A percentile compares a stretch with the other conserved stretches of the same genome.
These are phyloP conservation scores for Barnettozyma botsteinii DNA, from an alignment of 805 yeast genomes.

Conservation along the genomic window DNA sequence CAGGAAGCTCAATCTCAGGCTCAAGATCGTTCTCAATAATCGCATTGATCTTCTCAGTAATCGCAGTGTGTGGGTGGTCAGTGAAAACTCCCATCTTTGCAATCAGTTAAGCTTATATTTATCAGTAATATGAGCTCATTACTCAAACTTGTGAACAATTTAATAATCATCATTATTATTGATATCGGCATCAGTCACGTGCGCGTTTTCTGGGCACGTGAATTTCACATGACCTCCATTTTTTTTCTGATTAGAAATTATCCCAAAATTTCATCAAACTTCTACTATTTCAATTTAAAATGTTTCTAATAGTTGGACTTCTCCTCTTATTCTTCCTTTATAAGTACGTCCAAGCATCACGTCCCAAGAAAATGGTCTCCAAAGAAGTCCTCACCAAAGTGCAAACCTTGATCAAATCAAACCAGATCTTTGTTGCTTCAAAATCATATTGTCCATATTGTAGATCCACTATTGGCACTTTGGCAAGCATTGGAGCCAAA, in stretches of 20 bases:
- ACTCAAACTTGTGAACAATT: no score
- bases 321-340: neutral
- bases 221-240: no score
- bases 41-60: slow-evolving; percentile 58
- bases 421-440: slow-evolving; percentile 75
- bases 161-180: no score
- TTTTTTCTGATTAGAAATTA: no score
- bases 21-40: slow-evolving; percentile 31
- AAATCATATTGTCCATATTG: slow-evolving; percentile 72
- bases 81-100: slow-evolving; percentile 48
- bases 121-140: no score
- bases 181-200: no score
- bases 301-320: neutral
- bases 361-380: slow-evolving; percentile 42
- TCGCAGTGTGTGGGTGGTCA: slow-evolving; percentile 64
- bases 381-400: slow-evolving; percentile 53
- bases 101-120: no score
- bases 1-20: slow-evolving; percentile 31
- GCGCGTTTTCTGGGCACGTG: no score
- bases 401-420: slow-evolving; percentile 54
- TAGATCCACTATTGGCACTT: slow-evolving; percentile 37
- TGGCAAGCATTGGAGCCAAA: slow-evolving; percentile 36
- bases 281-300: neutral
- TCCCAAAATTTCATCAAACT: no score
- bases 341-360: neutral